These are phyloP conservation scores for Babjeviella inositovora DNA, from an alignment of 805 yeast species.

Conservation along the genomic window DNA sequence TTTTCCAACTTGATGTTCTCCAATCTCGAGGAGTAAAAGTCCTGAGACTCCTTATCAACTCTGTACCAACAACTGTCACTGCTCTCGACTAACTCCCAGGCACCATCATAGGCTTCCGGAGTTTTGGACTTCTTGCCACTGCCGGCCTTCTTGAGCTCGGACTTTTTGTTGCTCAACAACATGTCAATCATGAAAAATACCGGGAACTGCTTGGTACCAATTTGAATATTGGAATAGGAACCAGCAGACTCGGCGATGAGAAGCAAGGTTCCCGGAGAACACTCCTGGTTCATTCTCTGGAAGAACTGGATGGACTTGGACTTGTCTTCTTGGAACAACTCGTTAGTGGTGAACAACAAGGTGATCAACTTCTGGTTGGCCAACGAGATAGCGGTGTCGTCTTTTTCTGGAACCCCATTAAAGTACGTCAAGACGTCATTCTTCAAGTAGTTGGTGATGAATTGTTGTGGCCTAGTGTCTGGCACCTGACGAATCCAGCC, in stretches of 20 bases:
- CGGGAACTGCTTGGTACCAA: conserved; percentile 70
- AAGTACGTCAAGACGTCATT: conserved; percentile 15
- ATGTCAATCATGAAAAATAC: conserved; percentile 70
- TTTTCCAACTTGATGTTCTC: conserved; percentile 62
- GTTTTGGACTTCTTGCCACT: conserved; percentile 16
- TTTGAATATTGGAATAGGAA: conserved; percentile 63
- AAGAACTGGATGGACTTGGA: conserved; percentile 43
- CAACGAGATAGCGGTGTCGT: conserved; percentile 4
- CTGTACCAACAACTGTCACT: conserved; percentile 80
- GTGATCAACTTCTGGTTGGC: conserved; percentile 36
- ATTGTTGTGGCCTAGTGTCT: conserved; percentile 1
- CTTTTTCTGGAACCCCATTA: too few species aligned
- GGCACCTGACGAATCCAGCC: conserved; percentile 1
- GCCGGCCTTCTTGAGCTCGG: conserved; percentile 10
- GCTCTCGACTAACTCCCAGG: conserved; percentile 50
- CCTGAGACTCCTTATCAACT: conserved; percentile 20
- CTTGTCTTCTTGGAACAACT: conserved; percentile 57
- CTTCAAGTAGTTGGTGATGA: conserved; percentile 9
- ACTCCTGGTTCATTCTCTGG: conserved; percentile 28
- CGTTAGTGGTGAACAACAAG: conserved; percentile 74
- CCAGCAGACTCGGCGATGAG: conserved; percentile 83
- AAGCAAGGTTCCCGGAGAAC: conserved; percentile 40
- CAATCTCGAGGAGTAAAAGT: conserved; percentile 39
- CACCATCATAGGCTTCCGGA: conserved; percentile 18
- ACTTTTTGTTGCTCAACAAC: conserved; percentile 37